Evolutionary conservation across 352 stramenopile species (phyloP).

Genomic region (Elongisporangium senticosum): DNA sequence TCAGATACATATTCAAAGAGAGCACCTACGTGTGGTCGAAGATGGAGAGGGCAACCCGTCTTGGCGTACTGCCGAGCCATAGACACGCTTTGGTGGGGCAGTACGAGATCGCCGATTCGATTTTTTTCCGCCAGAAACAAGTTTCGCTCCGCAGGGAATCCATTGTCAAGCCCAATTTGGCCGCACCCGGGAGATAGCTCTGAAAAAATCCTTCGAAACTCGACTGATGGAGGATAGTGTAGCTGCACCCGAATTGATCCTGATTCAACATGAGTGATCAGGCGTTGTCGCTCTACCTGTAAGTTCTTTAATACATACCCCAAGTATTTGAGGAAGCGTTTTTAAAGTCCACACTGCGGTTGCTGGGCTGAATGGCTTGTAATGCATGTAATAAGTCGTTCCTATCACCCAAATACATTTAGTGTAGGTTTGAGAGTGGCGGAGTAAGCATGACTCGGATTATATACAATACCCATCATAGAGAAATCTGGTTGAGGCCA

Average conservation of each 20-base stretch:
- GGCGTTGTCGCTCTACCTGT: conserved; percentile 1
- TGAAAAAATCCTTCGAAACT: conserved; percentile 38
- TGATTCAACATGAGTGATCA: conserved; percentile 6
- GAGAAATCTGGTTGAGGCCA: conserved; percentile 36
- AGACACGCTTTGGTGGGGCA: conserved; percentile 50
- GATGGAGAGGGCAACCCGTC: conserved; percentile 53
- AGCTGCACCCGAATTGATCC: conserved; percentile 62
- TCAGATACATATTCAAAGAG: neutral
- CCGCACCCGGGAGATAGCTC: conserved; percentile 44
- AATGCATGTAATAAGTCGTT: conserved; percentile 56
- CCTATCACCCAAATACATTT: conserved; percentile 11
- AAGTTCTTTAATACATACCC: conserved; percentile 13
- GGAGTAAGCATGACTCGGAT: neutral
- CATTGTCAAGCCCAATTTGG: conserved; percentile 66
- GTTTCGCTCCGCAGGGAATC: conserved; percentile 44
- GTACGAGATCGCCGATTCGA: conserved; percentile 57
- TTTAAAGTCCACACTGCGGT: conserved; percentile 18
- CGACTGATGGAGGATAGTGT: conserved; percentile 26
- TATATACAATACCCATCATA: conserved; percentile 43
- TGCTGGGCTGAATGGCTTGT: conserved; percentile 52
- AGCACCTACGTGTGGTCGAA: conserved; percentile 38
- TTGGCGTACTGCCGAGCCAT: conserved; percentile 78
- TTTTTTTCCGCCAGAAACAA: conserved; percentile 58
- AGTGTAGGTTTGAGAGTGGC: neutral
- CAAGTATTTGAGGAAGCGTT: conserved; percentile 16